Conservation (phyloP, 2,329 filamentous ascomycete species). For the Trichothecium roseum region DNA sequence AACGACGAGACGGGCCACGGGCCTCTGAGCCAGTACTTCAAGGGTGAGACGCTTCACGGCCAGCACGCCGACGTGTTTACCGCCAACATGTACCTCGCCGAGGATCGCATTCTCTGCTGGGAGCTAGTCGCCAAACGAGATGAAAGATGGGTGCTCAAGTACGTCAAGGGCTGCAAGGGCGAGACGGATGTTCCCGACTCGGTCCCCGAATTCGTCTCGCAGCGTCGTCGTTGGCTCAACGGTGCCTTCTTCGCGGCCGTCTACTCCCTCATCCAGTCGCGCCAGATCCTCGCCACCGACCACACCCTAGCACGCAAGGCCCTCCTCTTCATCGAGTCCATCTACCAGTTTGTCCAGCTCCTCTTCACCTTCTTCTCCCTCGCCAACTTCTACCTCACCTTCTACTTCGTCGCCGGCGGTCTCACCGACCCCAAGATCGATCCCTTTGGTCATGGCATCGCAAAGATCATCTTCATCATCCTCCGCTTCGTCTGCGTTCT, state of each 20-base stretch:
- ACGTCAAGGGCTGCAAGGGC: conserved; percentile 91
- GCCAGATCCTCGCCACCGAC: conserved; percentile 86
- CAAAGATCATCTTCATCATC: conserved; percentile 74
- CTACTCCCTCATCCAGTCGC: conserved; percentile 91
- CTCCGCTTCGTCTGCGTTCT: conserved; percentile 78
- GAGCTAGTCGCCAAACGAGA: conserved; percentile 91
- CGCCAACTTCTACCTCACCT: conserved; percentile 97
- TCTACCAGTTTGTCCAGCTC: conserved; percentile 89
- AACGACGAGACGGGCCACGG: conserved; percentile 95
- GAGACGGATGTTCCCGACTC: conserved; percentile 96
- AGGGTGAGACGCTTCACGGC: conserved; percentile 92
- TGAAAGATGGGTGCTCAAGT: conserved; percentile 95
- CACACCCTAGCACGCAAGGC: conserved; percentile 84
- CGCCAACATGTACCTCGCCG: conserved; percentile 89
- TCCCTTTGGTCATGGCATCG: conserved; percentile 83
- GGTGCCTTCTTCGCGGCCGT: conserved; percentile 98
- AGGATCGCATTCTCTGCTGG: conserved; percentile 86
- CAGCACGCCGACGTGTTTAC: conserved; percentile 96
- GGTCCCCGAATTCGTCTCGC: conserved; percentile 94
- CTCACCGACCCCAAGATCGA: conserved; percentile 70
- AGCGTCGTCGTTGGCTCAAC: conserved; percentile 93
- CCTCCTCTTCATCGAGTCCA: conserved; percentile 84
- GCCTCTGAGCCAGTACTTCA: conserved; percentile 96
- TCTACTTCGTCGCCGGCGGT: conserved; percentile 94
- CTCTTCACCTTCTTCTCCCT: conserved; percentile 97